Evolutionary conservation across 1,284 basidiomycete species (phyloP), one percentile per base, ranked within the genome.

Genomic region (Afroboletus lepidellus): DNA sequence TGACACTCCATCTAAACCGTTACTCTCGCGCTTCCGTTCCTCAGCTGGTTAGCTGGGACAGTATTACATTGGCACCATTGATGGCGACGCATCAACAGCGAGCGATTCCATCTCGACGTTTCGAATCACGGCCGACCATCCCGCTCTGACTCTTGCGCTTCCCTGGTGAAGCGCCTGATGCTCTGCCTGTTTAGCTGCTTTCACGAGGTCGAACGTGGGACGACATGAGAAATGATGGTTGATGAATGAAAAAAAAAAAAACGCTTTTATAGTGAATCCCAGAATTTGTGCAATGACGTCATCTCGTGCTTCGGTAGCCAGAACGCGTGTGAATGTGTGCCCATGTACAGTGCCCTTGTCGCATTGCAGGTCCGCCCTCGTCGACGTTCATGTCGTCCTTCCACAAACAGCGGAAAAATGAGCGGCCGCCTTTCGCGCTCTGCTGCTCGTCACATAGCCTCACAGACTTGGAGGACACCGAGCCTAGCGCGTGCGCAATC

Each of bases 401-500:
- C 21, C 18, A 20, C 16, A 48, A 44, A 32, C 39, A 23, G 25
- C 32, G 5, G 15, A 45, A 43, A 27, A 0, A 11, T 0, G 47
- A 49, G 18, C 18, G 13, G 1, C 46, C 20, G 2, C 24, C 20
- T 4, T 25, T 13, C 15, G 25, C 16, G 16, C 23, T 5, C 1
- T 58, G 32, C 6, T 44, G 37, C 47, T 41, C 38, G 1, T 21
- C 23, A 5, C 30, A n/a, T 3, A 21, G 23, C 2, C 18, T 34
- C 3, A 2, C 45, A 0, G 44, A 49, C 38, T 12, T 18, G 11
- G 48, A 56, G 21, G 21, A 24, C 42, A 29, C 27, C 24, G 25
- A 46, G 30, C 16, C 36, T 18, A 41, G n/a, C 33, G 8, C 21
- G 59, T 59, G 46, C 51, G 52, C 45, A 36, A 11, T 32, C 16